Evolutionary conservation across 768 basidiomycete genomes (phyloP).

Genomic region (Grammothele lineata): DNA sequence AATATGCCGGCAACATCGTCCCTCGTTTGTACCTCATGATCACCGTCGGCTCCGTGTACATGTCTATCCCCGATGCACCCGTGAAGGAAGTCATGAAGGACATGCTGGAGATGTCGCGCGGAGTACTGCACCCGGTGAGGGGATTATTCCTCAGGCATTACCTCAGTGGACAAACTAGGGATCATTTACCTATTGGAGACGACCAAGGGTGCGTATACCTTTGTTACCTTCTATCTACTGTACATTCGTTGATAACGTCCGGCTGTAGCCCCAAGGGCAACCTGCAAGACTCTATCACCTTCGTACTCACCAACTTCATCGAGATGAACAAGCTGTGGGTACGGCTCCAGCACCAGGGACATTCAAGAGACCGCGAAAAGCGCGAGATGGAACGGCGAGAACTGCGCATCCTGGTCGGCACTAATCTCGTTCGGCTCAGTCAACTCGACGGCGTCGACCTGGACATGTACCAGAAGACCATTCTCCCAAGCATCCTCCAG

Average conservation of each 20-base stretch:
- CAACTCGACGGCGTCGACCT: slow-evolving; percentile 97
- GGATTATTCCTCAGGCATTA: slow-evolving; percentile 96
- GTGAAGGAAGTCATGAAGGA: slow-evolving; percentile 99
- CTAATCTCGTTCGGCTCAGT: slow-evolving; percentile 92
- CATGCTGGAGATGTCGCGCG: slow-evolving; percentile 99
- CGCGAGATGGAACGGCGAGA: slow-evolving; percentile 95
- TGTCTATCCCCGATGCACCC: slow-evolving; percentile 96
- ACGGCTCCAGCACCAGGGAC: slow-evolving; percentile 94
- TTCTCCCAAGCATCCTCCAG: slow-evolving; percentile 90
- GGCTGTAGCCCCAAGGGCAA: slow-evolving; percentile 74
- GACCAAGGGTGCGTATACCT: slow-evolving; percentile 64
- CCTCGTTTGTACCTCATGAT: slow-evolving; percentile 97
- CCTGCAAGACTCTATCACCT: slow-evolving; percentile 91
- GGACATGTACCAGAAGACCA: slow-evolving; percentile 80
- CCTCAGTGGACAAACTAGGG: slow-evolving; percentile 93
- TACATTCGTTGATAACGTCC: background rate
- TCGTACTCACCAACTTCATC: slow-evolving; percentile 97
- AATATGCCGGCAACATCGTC: slow-evolving; percentile 96
- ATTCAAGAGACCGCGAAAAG: slow-evolving; percentile 95
- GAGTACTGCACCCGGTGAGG: slow-evolving; percentile 94
- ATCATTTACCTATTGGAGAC: slow-evolving; percentile 86
- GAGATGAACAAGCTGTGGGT: slow-evolving; percentile 99
- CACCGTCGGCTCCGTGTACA: slow-evolving; percentile 98
- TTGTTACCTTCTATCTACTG: background rate
- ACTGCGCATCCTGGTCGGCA: slow-evolving; percentile 93